These are phyloP conservation scores for Penicillium sp. DNA, from an alignment of 2,329 filamentous ascomycete species.

Conservation along the genomic window DNA sequence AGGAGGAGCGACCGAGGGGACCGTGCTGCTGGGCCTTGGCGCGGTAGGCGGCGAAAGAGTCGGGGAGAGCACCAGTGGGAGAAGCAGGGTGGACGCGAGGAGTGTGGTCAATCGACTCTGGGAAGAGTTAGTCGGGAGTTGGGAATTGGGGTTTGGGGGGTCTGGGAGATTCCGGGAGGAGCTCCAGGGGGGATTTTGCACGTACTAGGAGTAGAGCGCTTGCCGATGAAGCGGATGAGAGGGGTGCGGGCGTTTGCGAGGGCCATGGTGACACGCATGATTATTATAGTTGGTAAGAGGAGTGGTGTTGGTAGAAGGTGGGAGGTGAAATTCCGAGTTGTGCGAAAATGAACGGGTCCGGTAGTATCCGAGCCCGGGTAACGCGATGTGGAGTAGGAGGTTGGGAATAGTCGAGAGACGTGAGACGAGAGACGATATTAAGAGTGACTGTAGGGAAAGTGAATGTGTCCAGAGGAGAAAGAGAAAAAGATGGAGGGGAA, in stretches of 20 bases:
- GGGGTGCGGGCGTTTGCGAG: conserved; percentile 47
- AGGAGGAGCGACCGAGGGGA: conserved; percentile 50
- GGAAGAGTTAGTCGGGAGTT: conserved; percentile 15
- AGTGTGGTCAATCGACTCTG: conserved; percentile 54
- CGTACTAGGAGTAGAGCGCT: conserved; percentile 48
- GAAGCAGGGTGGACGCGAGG: conserved; percentile 62
- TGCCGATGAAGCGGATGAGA: conserved; percentile 53
- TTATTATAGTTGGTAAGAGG: conserved; percentile 28
- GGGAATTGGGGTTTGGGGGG: neutral
- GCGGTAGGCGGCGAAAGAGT: conserved; percentile 64
- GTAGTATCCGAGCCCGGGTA: conserved; percentile 30
- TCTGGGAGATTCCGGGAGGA: no score
- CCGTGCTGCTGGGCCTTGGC: conserved; percentile 66
- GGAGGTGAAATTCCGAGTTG: conserved; percentile 17
- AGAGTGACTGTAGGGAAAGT: neutral
- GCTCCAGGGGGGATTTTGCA: conserved; percentile 4
- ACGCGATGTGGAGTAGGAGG: conserved; percentile 1
- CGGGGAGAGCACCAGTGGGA: conserved; percentile 56
- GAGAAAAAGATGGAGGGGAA: conserved; percentile 8
- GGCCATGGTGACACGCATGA: conserved; percentile 43
- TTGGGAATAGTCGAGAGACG: neutral
- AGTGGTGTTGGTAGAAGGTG: conserved; percentile 8
- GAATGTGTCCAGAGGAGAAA: conserved; percentile 6
- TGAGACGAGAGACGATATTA: neutral
- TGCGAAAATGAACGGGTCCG: conserved; percentile 31